Evolutionary conservation across 495 filamentous ascomycete species (phyloP).

Genomic region (Acidiella bohemica): DNA sequence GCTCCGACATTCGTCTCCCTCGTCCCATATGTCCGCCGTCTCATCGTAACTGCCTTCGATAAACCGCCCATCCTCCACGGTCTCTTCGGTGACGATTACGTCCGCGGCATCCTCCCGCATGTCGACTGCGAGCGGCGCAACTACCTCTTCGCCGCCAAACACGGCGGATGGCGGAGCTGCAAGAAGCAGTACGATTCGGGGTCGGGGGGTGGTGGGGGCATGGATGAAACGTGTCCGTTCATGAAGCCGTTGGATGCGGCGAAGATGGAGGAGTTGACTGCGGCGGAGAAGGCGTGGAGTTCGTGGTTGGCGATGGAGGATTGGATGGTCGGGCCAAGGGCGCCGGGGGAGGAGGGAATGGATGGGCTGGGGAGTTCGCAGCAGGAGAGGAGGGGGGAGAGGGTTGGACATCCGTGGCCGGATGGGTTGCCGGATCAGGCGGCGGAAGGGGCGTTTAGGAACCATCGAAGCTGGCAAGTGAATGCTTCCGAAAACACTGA

Average conservation of each 20-base stretch:
- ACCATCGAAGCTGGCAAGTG: too few species aligned
- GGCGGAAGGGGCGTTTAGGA: too few species aligned
- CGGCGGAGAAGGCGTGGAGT: conserved; percentile 69
- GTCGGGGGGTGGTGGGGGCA: conserved; percentile 23
- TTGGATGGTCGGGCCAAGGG: conserved; percentile 55
- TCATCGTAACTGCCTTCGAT: conserved; percentile 87
- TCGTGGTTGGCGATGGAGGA: conserved; percentile 89
- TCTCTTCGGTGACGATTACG: conserved; percentile 92
- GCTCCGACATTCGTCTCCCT: conserved; percentile 47
- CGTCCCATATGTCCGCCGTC: conserved; percentile 76
- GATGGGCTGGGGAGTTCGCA: too few species aligned
- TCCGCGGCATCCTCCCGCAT: conserved; percentile 58
- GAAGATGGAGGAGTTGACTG: conserved; percentile 65
- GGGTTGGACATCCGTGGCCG: too few species aligned
- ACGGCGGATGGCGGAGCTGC: conserved; percentile 70
- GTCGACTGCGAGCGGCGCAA: conserved; percentile 87
- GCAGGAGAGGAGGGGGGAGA: too few species aligned
- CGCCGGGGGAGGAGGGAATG: conserved; percentile 4
- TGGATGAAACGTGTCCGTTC: conserved; percentile 71
- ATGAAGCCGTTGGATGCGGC: conserved; percentile 63
- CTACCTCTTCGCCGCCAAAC: conserved; percentile 90
- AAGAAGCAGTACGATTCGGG: conserved; percentile 83
- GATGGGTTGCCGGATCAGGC: too few species aligned
- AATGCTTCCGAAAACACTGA: too few species aligned
- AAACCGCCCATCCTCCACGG: conserved; percentile 71